Percentiles rank a stretch among this genome's conserved stretches.
phyloP scores from a whole-genome alignment of 306 rosid genomes.

The Leucaena leucocephala region DNA sequence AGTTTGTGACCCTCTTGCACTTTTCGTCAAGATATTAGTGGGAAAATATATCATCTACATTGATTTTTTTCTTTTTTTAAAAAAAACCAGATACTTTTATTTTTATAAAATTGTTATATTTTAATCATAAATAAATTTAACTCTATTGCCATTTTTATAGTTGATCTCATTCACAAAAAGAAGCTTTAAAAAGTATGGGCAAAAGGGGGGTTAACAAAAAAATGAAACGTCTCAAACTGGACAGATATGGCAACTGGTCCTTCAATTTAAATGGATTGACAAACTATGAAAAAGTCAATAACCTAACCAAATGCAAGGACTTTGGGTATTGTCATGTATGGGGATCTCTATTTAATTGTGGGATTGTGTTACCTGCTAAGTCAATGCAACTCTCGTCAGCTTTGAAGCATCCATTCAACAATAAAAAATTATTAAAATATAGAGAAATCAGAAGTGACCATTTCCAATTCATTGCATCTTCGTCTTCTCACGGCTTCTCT shows the following conservation, averaged over 20 bases:
- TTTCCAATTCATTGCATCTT: too few species aligned
- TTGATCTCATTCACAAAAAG: not conserved
- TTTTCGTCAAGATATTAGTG: not conserved
- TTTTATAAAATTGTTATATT: not conserved
- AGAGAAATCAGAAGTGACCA: too few species aligned
- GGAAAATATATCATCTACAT: not conserved
- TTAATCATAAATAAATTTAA: not conserved
- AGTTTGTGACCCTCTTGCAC: not conserved
- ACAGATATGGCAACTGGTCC: not conserved
- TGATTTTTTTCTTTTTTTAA: not conserved
- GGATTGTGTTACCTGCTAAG: not conserved
- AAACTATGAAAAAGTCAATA: conserved; percentile 23
- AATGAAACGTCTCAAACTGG: not conserved
- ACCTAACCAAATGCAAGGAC: not conserved
- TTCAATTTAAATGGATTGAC: not conserved
- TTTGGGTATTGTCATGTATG: not conserved
- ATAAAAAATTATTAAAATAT: too few species aligned
- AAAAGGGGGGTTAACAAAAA: not conserved
- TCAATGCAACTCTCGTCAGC: too few species aligned
- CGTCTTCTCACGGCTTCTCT: too few species aligned
- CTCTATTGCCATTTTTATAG: not conserved
- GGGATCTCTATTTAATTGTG: not conserved
- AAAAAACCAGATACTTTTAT: not conserved
- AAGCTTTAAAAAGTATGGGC: not conserved
- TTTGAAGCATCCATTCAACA: too few species aligned